Evolutionary conservation across 768 basidiomycete genomes (phyloP).

Genomic region (Pleurotus salmoneostramineus): DNA sequence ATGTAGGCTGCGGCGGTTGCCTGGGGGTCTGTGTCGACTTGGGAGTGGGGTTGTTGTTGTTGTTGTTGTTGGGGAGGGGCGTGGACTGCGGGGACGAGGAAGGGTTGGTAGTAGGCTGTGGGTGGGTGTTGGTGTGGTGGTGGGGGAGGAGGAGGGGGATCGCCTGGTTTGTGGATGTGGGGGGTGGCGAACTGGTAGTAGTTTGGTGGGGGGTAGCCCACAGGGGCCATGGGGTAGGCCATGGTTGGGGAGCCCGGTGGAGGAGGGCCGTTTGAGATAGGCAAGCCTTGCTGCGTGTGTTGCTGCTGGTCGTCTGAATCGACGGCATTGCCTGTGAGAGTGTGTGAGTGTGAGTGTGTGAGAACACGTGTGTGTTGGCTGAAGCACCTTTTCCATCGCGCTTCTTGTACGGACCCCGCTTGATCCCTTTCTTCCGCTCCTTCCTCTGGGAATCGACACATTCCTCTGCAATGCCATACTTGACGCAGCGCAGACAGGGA

Average conservation of each 20-base stretch:
- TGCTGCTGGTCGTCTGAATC: conserved; percentile 31
- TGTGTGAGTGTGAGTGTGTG: too few relatives aligned
- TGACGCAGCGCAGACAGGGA: conserved; percentile 90
- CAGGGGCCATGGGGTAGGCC: conserved; percentile 44
- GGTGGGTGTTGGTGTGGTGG: too few relatives aligned
- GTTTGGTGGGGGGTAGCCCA: conserved; percentile 46
- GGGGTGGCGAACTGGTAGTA: conserved; percentile 56
- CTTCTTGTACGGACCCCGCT: conserved; percentile 92
- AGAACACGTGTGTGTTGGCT: too few relatives aligned
- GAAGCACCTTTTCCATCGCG: conserved; percentile 84
- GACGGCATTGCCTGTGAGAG: conserved; percentile 55
- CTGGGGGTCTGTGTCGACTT: conserved; percentile 36
- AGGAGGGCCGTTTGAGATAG: conserved; percentile 35
- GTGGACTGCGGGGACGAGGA: conserved; percentile 36
- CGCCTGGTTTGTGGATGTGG: conserved; percentile 47
- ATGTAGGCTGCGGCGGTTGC: conserved; percentile 22
- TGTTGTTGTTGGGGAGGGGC: conserved; percentile 23
- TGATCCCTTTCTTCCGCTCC: conserved; percentile 86
- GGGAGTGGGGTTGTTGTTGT: conserved; percentile 19
- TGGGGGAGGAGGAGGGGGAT: too few relatives aligned
- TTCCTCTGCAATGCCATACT: conserved; percentile 83
- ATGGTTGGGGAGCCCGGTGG: conserved; percentile 20
- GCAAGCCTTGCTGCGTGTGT: conserved; percentile 20
- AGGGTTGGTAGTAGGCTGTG: conserved; percentile 45
- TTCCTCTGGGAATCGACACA: conserved; percentile 91